Evolutionary conservation across 2,329 filamentous ascomycete genomes (phyloP).

Genomic region (Rhinocladiella mackenziei): DNA sequence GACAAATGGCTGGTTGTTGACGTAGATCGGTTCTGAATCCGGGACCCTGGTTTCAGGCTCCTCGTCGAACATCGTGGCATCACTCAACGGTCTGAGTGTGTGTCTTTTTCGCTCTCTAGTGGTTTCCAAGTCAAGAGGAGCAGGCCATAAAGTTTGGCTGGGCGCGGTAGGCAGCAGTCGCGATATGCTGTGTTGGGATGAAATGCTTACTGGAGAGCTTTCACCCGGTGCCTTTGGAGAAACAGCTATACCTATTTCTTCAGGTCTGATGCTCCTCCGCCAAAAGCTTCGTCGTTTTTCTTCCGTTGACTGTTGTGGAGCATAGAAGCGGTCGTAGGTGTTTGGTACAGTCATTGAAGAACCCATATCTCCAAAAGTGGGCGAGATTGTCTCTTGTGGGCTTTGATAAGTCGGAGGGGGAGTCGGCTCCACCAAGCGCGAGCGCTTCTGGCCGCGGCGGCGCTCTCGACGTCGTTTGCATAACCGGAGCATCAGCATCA

Average conservation of each 20-base stretch:
- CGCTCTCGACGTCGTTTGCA: constrained; percentile 29
- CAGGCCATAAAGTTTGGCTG: constrained; percentile 36
- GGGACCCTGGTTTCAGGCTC: constrained; percentile 26
- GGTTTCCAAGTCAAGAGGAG: constrained; percentile 32
- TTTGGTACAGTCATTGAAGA: constrained; percentile 4
- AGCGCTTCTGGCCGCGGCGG: constrained; percentile 36
- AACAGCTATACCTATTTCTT: constrained; percentile 34
- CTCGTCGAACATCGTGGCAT: constrained; percentile 39
- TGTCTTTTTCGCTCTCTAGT: constrained; percentile 14
- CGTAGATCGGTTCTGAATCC: constrained; percentile 14
- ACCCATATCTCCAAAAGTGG: constrained; percentile 15
- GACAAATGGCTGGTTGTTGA: constrained; percentile 24
- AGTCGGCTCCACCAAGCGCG: constrained; percentile 39
- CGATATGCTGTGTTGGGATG: constrained; percentile 38
- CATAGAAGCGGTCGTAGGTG: constrained; percentile 24
- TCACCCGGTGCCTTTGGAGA: constrained; percentile 31
- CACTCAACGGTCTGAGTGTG: constrained; percentile 29
- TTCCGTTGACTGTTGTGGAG: constrained; percentile 14
- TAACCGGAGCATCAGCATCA: constrained; percentile 37
- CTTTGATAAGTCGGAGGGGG: constrained; percentile 20
- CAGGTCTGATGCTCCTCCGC: constrained; percentile 30
- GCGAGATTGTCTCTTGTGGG: constrained; percentile 12
- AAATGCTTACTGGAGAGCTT: constrained; percentile 33
- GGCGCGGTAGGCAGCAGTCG: constrained; percentile 37
- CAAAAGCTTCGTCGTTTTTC: constrained; percentile 32